phyloP scores from a whole-genome alignment of 148 eudicot species.

The Arctostaphylos glauca region DNA sequence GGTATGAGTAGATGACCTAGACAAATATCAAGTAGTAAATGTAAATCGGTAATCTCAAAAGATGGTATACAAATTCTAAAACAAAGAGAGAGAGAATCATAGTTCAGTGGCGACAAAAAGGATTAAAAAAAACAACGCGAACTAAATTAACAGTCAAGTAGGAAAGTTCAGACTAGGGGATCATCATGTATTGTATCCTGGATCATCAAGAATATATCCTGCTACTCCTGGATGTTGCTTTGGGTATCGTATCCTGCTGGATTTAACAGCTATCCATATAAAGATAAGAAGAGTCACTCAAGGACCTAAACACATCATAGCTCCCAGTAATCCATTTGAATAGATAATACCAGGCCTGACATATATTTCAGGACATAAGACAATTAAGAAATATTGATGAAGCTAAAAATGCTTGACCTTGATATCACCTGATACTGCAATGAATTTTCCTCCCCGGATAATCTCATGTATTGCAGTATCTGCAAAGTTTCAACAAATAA shows the following conservation, averaged over 20 bases:
- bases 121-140: too few species aligned
- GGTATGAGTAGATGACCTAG: too few species aligned
- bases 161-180: too few species aligned
- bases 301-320: background rate
- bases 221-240: too few species aligned
- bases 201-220: too few species aligned
- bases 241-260: background rate
- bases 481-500: slow-evolving; percentile 22
- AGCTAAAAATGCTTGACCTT: slow-evolving; percentile 40
- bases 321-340: background rate
- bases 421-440: slow-evolving; percentile 96
- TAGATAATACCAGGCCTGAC: background rate
- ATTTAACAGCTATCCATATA: background rate
- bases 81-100: too few species aligned
- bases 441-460: slow-evolving; percentile 86
- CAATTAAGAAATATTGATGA: background rate
- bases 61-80: too few species aligned
- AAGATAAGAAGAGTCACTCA: background rate
- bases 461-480: slow-evolving; percentile 93
- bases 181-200: too few species aligned
- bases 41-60: too few species aligned
- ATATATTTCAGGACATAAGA: background rate
- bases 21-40: too few species aligned
- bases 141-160: too few species aligned
- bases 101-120: too few species aligned